Evolutionary conservation across 345 rosid species (phyloP), one percentile per base, ranked within the genome.

Genomic region (Zanthoxylum bungeanum): DNA sequence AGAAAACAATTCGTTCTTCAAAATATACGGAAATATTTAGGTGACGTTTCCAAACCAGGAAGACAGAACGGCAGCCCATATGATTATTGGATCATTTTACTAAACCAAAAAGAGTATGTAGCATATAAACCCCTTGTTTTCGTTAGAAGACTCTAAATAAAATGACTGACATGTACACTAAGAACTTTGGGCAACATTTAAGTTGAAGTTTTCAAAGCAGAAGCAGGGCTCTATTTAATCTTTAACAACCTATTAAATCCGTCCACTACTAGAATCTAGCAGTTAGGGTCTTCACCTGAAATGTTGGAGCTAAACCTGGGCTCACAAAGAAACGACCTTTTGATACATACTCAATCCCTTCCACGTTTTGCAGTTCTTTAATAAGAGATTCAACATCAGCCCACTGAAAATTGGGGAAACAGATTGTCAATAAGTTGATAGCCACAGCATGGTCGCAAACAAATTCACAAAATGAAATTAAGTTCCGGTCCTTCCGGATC

Each of bases 251-350:
- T 28, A 51, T 9, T 42, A 36, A 9, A 36, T 47, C 42, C 21
- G 30, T 39, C n/a, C 12, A n/a, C n/a, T 39, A 56, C 72, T 55
- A 12, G 64, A 31, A 56, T 52, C 59, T 21, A 69, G 51, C 37
- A 16, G 51, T 11, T 51, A 24, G 60, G 68, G 71, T 52, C 44
- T 33, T 37, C 68, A 92, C 99, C 97, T 89, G 98, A 81, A 95
- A 92, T 60, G 98, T 89, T 51, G 99, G 99, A 52, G 98, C 93
- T 78, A 95, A 88, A 52, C 98, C 98, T 0, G 96, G 97, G 73
- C 99, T 92, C 79, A 91, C 74, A 86, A 89, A 95, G 78, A 85
- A 95, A 1, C 93, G 96, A 44, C 97, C 89, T 88, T 87, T 95
- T 37, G 93, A 81, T 68, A 92, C 96, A 47, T 89, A 82, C 59